Evolutionary conservation across 2,329 filamentous ascomycete genomes (phyloP).

Genomic region (Arthroderma sp.): DNA sequence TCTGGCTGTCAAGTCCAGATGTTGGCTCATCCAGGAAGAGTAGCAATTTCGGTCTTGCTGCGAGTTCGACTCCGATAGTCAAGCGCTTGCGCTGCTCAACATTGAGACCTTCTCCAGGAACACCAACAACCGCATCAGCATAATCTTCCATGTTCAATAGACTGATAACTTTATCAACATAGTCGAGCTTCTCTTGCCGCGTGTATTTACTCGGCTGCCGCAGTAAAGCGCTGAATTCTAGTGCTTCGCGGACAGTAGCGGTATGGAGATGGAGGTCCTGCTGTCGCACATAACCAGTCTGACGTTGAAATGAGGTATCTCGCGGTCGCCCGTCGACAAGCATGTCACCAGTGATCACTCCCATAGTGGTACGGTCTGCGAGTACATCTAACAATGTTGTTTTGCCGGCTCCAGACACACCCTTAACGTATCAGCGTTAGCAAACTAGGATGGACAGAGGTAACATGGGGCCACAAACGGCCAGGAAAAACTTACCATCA

Average conservation of each 20-base stretch:
- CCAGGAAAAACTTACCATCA: constrained; percentile 67
- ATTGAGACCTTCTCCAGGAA: constrained; percentile 61
- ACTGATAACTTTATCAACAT: constrained; percentile 82
- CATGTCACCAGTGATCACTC: constrained; percentile 81
- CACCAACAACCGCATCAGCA: constrained; percentile 82
- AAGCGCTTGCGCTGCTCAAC: constrained; percentile 58
- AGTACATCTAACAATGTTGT: constrained; percentile 79
- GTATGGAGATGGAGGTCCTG: constrained; percentile 80
- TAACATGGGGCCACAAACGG: constrained; percentile 53
- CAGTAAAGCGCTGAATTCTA: constrained; percentile 73
- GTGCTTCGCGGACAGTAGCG: constrained; percentile 56
- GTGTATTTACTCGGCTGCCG: constrained; percentile 65
- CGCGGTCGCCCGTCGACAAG: constrained; percentile 61
- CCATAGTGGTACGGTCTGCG: constrained; percentile 74
- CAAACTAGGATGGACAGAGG: constrained; percentile 47
- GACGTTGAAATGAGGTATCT: constrained; percentile 68
- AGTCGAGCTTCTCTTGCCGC: constrained; percentile 63
- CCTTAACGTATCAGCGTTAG: constrained; percentile 24
- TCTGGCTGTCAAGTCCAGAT: constrained; percentile 83
- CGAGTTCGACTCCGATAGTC: constrained; percentile 87
- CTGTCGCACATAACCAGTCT: constrained; percentile 66
- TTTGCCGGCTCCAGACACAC: constrained; percentile 81
- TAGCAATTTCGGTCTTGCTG: constrained; percentile 74
- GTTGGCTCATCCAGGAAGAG: constrained; percentile 92
- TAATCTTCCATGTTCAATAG: constrained; percentile 83